Conservation (phyloP, 352 stramenopile genomes). For the Thraustochytrium sp. region DNA sequence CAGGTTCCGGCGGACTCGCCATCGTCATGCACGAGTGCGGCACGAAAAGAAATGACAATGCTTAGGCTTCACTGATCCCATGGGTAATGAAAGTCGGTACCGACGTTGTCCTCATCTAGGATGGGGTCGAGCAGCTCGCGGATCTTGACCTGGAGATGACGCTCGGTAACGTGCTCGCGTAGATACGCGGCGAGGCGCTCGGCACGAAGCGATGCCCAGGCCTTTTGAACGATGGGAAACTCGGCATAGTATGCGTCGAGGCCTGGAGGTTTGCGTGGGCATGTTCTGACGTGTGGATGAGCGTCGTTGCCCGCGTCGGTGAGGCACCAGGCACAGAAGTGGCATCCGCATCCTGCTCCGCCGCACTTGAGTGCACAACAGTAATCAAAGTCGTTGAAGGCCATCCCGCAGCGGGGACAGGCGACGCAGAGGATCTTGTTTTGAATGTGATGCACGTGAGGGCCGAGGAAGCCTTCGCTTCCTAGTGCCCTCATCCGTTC, state of each 20-base stretch:
- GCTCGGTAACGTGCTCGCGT: not conserved
- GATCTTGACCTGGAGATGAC: not conserved
- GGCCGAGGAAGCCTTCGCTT: not conserved
- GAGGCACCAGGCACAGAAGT: conserved; percentile 19
- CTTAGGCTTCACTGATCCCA: no score
- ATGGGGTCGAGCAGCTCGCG: no score
- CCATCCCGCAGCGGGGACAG: not conserved
- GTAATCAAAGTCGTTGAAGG: not conserved
- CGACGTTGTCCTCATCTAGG: no score
- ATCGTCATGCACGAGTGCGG: no score
- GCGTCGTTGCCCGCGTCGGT: not conserved
- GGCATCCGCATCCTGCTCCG: not conserved
- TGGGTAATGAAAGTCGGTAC: no score
- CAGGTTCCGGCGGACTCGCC: no score
- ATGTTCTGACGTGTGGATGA: not conserved
- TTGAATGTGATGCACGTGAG: not conserved
- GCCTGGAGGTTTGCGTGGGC: not conserved
- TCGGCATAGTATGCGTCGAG: not conserved
- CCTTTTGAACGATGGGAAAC: not conserved
- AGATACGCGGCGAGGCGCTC: not conserved
- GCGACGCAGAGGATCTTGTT: not conserved
- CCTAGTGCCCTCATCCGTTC: not conserved
- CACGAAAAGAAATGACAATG: no score
- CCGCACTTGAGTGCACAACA: not conserved
- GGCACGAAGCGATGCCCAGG: not conserved